phyloP scores from a whole-genome alignment of 306 rosid genomes.

The Cucumis melo region DNA sequence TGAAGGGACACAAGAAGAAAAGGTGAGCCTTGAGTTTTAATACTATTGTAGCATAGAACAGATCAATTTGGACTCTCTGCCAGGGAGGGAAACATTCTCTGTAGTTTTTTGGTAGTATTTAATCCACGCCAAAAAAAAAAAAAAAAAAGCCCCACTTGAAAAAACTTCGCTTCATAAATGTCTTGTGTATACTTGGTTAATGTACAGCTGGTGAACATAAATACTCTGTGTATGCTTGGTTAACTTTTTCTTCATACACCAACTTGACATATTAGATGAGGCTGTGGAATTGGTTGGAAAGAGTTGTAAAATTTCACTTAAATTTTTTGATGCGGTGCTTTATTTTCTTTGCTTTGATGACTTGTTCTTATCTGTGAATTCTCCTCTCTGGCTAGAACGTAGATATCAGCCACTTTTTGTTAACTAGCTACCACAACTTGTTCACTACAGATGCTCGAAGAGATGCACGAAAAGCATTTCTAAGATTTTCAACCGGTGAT shows the following conservation, averaged over 20 bases:
- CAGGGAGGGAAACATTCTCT: not conserved
- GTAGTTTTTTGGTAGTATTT: not conserved
- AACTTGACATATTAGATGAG: not conserved
- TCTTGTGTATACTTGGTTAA: not conserved
- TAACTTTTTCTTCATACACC: not conserved
- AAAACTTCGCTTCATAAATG: no score
- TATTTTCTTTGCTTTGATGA: not conserved
- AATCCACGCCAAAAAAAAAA: not conserved
- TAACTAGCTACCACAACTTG: not conserved
- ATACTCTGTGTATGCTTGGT: not conserved
- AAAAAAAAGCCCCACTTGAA: no score
- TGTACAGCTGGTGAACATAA: not conserved
- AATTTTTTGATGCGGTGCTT: not conserved
- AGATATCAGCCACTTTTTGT: not conserved
- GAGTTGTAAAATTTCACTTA: not conserved
- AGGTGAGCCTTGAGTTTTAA: not conserved
- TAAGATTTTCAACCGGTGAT: slow-evolving; percentile 69
- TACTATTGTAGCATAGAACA: not conserved
- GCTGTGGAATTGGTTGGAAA: not conserved
- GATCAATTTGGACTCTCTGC: not conserved
- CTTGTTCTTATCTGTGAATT: not conserved
- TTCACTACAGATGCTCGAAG: slow-evolving; percentile 60
- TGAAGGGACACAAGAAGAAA: not conserved
- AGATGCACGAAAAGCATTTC: slow-evolving; percentile 82
- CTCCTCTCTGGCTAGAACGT: slow-evolving; percentile 4